phyloP scores from a whole-genome alignment of 2,329 filamentous ascomycete species.

The Tricladium varicosporioides region DNA sequence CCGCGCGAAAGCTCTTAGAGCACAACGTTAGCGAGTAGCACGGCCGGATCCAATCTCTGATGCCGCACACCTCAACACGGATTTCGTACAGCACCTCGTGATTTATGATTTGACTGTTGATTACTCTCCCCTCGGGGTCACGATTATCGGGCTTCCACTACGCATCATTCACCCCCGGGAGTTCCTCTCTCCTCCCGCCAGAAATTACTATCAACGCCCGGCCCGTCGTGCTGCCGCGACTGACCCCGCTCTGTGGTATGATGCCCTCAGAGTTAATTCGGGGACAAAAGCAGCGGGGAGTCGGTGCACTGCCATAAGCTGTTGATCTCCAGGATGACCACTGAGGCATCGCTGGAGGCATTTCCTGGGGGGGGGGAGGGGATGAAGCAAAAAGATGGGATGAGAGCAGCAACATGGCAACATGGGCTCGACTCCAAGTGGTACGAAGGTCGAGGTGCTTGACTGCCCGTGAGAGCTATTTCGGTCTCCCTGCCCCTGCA shows the following conservation, averaged over 20 bases:
- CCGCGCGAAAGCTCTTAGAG: not conserved
- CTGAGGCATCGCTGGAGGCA: not conserved
- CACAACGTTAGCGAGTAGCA: not conserved
- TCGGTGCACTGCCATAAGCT: constrained; percentile 8
- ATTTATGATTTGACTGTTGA: not conserved
- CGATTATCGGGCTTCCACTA: not conserved
- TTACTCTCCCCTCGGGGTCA: no score
- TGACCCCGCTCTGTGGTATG: not conserved
- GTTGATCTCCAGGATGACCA: not conserved
- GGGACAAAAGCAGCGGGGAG: constrained; percentile 9
- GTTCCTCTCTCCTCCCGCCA: no score
- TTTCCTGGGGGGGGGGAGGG: not conserved
- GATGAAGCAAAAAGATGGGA: not conserved
- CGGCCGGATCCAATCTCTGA: constrained; percentile 6
- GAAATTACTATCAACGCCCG: not conserved
- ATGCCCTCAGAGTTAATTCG: not conserved
- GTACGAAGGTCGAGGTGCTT: constrained; percentile 1
- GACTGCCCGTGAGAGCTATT: constrained; percentile 5
- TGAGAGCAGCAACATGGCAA: not conserved
- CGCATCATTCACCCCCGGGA: no score
- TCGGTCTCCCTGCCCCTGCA: constrained; percentile 7
- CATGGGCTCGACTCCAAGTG: not conserved
- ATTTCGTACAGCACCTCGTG: not conserved
- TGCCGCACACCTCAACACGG: constrained; percentile 7
- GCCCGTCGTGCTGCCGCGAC: not conserved